phyloP scores from a whole-genome alignment of 2,329 filamentous ascomycete species.

The Pseudopyricularia cyperi region DNA sequence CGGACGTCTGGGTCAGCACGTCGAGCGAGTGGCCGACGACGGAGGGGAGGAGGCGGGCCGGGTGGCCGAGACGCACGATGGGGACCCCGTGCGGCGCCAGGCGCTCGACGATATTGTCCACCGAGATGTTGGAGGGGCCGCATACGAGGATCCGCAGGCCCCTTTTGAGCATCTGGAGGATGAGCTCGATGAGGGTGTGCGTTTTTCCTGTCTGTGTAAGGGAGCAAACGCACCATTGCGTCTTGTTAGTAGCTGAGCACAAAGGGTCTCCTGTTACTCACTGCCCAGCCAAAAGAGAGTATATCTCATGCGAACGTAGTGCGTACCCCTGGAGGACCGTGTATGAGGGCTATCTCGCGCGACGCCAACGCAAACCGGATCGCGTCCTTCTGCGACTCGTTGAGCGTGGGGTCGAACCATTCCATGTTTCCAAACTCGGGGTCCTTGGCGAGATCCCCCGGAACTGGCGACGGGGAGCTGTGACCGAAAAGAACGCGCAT shows the following conservation, averaged over 20 bases:
- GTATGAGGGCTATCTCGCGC: slow-evolving; percentile 74
- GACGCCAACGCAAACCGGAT: slow-evolving; percentile 75
- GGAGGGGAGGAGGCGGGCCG: slow-evolving; percentile 75
- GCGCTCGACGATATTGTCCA: slow-evolving; percentile 95
- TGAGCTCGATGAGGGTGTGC: slow-evolving; percentile 88
- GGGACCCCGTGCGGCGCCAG: slow-evolving; percentile 73
- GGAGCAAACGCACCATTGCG: too few relatives aligned
- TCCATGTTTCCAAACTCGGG: slow-evolving; percentile 31
- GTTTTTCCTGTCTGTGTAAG: slow-evolving; percentile 80
- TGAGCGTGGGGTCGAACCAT: slow-evolving; percentile 50
- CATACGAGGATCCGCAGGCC: slow-evolving; percentile 76
- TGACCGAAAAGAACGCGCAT: slow-evolving; percentile 51
- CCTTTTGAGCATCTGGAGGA: slow-evolving; percentile 72
- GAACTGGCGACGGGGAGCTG: slow-evolving; percentile 34
- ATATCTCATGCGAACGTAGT: not conserved
- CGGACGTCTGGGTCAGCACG: slow-evolving; percentile 77
- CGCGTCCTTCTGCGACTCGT: slow-evolving; percentile 55
- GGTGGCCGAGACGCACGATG: slow-evolving; percentile 83
- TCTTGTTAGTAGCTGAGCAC: too few relatives aligned
- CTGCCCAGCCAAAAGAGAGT: not conserved
- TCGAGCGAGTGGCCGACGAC: slow-evolving; percentile 86
- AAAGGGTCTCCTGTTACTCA: too few relatives aligned
- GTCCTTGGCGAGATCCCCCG: slow-evolving; percentile 25
- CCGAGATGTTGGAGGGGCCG: slow-evolving; percentile 90
- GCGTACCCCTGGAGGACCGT: slow-evolving; percentile 74